Percentiles rank a stretch among this genome's conserved stretches.
These are phyloP conservation scores for Coemansia aciculifera DNA, from an alignment of 192 early-diverging fungal genomes.

Conservation along the genomic window DNA sequence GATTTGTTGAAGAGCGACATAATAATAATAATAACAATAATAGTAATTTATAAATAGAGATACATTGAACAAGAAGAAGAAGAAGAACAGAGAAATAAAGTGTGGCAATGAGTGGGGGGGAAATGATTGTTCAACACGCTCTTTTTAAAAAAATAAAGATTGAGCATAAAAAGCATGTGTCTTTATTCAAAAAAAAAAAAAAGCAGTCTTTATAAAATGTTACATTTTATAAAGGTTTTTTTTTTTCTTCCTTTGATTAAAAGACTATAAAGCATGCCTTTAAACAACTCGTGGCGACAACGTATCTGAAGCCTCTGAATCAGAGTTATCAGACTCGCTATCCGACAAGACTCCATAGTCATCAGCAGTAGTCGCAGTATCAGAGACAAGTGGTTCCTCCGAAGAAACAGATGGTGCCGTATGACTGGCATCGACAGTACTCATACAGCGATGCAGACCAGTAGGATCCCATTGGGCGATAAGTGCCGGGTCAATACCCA, in stretches of 20 bases:
- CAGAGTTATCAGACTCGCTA: slow-evolving; percentile 29
- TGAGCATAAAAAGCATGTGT: too few species aligned
- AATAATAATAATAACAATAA: slow-evolving; percentile 1
- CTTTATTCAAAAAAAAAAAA: background rate
- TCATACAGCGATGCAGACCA: slow-evolving; percentile 20
- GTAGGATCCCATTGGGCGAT: slow-evolving; percentile 37
- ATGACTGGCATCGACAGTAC: background rate
- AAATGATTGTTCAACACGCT: too few species aligned
- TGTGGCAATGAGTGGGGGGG: background rate
- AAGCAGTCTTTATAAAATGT: background rate
- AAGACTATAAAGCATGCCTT: background rate
- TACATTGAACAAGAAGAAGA: background rate
- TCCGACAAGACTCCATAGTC: slow-evolving; percentile 11
- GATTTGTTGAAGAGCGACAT: background rate
- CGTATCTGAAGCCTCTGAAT: background rate
- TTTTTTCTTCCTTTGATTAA: background rate
- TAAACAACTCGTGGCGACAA: background rate
- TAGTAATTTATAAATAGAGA: background rate
- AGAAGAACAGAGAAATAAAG: background rate
- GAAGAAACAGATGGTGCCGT: background rate
- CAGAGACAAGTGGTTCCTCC: background rate
- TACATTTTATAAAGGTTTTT: background rate
- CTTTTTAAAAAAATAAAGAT: too few species aligned
- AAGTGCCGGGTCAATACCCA: slow-evolving; percentile 37
- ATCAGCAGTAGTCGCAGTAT: background rate